Evolutionary conservation across 257 asterid genomes (phyloP).

Genomic region (Lycium ferocissimum): DNA sequence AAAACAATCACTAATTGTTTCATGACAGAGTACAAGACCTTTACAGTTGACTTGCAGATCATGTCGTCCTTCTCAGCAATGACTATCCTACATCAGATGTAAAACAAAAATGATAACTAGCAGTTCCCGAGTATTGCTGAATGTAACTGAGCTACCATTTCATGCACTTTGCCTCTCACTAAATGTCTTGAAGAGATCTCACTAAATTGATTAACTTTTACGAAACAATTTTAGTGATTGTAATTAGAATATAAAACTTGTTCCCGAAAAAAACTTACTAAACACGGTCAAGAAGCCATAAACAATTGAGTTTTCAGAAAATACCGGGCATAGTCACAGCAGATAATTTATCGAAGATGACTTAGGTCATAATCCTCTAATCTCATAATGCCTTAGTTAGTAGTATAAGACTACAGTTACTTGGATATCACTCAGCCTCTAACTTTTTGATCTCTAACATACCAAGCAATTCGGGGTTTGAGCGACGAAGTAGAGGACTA

Average conservation of each 20-base stretch:
- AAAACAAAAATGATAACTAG: neutral
- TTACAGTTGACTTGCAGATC: neutral
- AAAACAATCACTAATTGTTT: slow-evolving; percentile 16
- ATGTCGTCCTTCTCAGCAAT: neutral
- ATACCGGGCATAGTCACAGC: neutral
- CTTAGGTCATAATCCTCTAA: neutral
- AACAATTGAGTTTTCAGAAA: neutral
- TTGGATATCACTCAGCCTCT: neutral
- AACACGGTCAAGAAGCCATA: neutral
- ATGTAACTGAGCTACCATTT: neutral
- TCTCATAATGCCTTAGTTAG: neutral
- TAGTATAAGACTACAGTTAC: neutral
- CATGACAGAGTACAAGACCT: slow-evolving; percentile 20
- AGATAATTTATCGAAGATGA: neutral
- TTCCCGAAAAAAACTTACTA: neutral
- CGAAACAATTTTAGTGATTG: slow-evolving; percentile 17
- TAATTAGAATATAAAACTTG: neutral
- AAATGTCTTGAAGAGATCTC: neutral
- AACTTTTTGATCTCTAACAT: neutral
- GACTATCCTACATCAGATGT: slow-evolving; percentile 4
- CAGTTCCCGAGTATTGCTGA: neutral
- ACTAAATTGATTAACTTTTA: slow-evolving; percentile 17
- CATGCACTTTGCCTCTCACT: neutral
- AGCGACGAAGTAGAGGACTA: neutral
- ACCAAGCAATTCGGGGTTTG: neutral